These are phyloP conservation scores for Jasminum sambac DNA, from an alignment of 257 asterid genomes.

Conservation along the genomic window DNA sequence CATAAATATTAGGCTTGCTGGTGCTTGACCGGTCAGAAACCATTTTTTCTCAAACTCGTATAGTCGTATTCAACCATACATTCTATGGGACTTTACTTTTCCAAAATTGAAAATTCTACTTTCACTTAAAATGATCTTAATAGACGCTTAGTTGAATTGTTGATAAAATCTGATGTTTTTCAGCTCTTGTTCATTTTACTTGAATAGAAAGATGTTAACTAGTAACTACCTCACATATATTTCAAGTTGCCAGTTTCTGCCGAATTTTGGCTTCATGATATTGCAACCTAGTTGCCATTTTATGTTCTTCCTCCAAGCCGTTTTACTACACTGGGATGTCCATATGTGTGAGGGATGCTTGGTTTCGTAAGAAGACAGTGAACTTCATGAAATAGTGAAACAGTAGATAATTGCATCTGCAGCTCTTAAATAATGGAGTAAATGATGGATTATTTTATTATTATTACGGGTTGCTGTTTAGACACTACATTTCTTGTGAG, in stretches of 20 bases:
- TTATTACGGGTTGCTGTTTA: too few species aligned
- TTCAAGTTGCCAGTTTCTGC: neutral
- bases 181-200: neutral
- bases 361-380: neutral
- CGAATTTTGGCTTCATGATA: neutral
- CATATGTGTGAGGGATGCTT: neutral
- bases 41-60: too few species aligned
- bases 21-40: too few species aligned
- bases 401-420: neutral
- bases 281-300: neutral
- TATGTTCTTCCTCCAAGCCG: neutral
- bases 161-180: neutral
- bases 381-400: neutral
- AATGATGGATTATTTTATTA: slow-evolving; percentile 2
- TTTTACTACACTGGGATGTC: neutral
- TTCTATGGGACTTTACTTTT: too few species aligned
- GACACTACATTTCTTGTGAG: too few species aligned
- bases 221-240: neutral
- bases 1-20: neutral
- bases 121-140: too few species aligned
- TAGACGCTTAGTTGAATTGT: neutral
- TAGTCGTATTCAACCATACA: too few species aligned
- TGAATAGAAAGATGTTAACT: neutral
- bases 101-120: too few species aligned
- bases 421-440: neutral